Percentiles rank a stretch among this genome's conserved stretches.
These are phyloP conservation scores for Fusarium luffae DNA, from an alignment of 2,329 filamentous ascomycete species.

Conservation along the genomic window DNA sequence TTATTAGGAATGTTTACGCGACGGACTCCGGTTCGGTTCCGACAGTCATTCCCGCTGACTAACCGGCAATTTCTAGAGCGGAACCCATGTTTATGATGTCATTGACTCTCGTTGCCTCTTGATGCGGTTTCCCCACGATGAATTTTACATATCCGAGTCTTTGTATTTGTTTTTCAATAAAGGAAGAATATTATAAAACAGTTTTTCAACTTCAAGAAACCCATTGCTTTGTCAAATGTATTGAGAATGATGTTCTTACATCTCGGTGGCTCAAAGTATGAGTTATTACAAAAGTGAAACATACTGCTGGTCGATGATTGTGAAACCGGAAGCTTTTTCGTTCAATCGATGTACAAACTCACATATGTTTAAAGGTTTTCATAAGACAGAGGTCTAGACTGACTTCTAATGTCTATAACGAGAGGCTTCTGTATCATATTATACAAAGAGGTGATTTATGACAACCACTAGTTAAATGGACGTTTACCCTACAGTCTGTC, in stretches of 20 bases:
- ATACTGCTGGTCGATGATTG: no score
- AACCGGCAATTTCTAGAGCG: not conserved
- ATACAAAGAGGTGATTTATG: no score
- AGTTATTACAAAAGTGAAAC: rapidly evolving
- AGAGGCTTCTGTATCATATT: no score
- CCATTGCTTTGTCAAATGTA: no score
- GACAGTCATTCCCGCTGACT: not conserved
- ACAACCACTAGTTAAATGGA: no score
- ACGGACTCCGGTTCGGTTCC: no score
- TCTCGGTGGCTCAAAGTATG: no score
- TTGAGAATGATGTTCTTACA: no score
- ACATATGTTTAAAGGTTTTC: no score
- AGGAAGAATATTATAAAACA: not conserved
- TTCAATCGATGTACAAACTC: rapidly evolving
- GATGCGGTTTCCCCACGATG: not conserved
- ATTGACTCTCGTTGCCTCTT: not conserved
- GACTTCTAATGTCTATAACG: no score
- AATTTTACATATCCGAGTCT: not conserved
- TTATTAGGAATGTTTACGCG: not conserved
- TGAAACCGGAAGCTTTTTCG: no score
- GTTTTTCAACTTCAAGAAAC: no score
- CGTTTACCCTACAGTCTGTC: not conserved
- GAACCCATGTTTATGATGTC: not conserved
- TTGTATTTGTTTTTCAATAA: not conserved
- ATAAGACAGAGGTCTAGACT: rapidly evolving